Conservation (phyloP, 495 filamentous ascomycete genomes). For the Wilcoxina mikolae region DNA sequence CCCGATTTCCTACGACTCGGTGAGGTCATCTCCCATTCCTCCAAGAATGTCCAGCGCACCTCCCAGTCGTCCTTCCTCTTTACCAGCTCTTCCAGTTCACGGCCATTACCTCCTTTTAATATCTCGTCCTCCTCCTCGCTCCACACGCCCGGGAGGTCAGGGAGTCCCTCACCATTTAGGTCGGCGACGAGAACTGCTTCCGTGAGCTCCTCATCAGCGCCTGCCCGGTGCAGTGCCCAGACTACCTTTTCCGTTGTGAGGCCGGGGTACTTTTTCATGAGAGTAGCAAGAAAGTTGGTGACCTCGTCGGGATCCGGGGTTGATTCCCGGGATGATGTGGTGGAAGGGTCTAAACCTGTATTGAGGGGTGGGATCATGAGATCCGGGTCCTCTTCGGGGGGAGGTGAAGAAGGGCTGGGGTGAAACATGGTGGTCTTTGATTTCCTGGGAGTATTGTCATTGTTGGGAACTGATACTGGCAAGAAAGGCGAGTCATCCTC, state of each 20-base stretch:
- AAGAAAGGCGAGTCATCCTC: no score
- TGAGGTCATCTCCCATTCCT: not conserved
- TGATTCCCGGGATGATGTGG: not conserved
- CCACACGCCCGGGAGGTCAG: slow-evolving; percentile 20
- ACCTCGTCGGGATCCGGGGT: slow-evolving; percentile 8
- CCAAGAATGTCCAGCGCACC: not conserved
- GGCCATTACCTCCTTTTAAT: slow-evolving; percentile 13
- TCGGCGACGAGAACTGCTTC: slow-evolving; percentile 13
- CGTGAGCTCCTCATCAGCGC: slow-evolving; percentile 13
- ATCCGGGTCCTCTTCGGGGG: not conserved
- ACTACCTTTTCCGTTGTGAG: slow-evolving; percentile 10
- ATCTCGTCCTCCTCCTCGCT: slow-evolving; percentile 19
- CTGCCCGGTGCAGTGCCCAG: slow-evolving; percentile 18
- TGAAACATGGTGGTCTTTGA: no score
- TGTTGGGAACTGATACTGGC: no score
- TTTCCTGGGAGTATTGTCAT: no score
- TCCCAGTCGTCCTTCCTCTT: slow-evolving; percentile 13
- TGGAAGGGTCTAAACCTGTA: not conserved
- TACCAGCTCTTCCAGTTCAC: slow-evolving; percentile 11
- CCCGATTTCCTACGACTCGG: no score
- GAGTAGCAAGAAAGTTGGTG: slow-evolving; percentile 14
- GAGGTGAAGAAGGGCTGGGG: not conserved
- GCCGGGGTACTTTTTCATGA: slow-evolving; percentile 13
- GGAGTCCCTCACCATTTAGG: slow-evolving; percentile 8
- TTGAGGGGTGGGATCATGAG: not conserved